A percentile compares a stretch with the other conserved stretches of the same genome.
phyloP scores from a whole-genome alignment of 805 yeast genomes.

The Jamesozyma spencerorum region DNA sequence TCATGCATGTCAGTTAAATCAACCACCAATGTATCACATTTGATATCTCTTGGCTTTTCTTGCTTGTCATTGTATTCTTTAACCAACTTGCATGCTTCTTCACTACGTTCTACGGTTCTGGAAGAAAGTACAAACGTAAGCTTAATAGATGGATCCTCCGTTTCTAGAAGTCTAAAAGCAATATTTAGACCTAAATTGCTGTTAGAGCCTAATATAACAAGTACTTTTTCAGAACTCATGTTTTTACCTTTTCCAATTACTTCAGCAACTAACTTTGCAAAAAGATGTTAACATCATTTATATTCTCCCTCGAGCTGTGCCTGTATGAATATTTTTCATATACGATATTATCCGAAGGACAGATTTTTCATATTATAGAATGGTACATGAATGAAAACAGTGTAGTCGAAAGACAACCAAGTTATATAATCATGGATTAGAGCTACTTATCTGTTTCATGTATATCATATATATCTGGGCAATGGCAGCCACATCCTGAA shows the following conservation, averaged over 20 bases:
- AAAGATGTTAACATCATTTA: no score
- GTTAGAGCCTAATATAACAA: constrained; percentile 37
- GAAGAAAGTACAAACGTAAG: constrained; percentile 82
- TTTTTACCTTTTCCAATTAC: background rate
- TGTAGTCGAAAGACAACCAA: no score
- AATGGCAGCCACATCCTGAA: constrained; percentile 76
- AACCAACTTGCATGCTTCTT: constrained; percentile 55
- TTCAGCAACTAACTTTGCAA: no score
- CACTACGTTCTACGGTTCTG: constrained; percentile 74
- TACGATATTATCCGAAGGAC: no score
- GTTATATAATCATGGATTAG: background rate
- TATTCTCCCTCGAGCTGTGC: no score
- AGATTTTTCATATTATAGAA: no score
- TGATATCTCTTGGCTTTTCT: constrained; percentile 47
- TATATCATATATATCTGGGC: constrained; percentile 35
- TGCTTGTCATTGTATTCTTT: constrained; percentile 34
- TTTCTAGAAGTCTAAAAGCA: constrained; percentile 66
- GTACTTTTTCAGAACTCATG: constrained; percentile 25
- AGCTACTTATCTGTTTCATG: background rate
- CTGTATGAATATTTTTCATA: no score
- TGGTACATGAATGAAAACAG: no score
- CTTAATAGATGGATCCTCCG: constrained; percentile 42
- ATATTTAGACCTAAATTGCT: constrained; percentile 78
- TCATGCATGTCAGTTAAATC: constrained; percentile 88
- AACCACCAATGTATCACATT: constrained; percentile 75